Evolutionary conservation across 169 alveolate species (phyloP), one percentile per base, ranked within the genome.

Genomic region (Plasmodium fragile): DNA sequence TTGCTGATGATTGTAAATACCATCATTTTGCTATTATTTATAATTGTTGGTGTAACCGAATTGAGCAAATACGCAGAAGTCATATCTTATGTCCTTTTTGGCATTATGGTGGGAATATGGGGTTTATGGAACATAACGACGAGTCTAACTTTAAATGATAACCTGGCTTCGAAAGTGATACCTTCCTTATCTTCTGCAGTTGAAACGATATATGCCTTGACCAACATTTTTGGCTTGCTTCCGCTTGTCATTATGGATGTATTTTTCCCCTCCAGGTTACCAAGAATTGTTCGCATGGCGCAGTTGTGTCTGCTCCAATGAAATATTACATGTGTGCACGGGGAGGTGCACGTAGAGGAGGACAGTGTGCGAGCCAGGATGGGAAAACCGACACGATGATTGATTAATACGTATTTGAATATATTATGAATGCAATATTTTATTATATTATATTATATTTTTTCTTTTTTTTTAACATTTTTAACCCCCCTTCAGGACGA

Each of bases 241-340:
- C 96, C 96, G n/a, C 91, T 95, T 11, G 94, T 92, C 30, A 94
- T 94, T 11, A 78, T 93, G 65, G 96, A 95, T 53, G 70, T 96
- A 30, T 81, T 95, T 18, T 55, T 95, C 71, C 96, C 96, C 16
- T 83, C 96, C 18, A 94, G 96, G 96, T 93, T 13, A 16, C 28
- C 28, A 3, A 5, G 25, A 45, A 80, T 49, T 45, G 6, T 3
- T 36, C 28, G 34, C 72, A 41, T 39, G 16, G 82, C 65, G 11
- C n/a, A 4, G 4, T 43, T 43, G 53, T 43, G 53, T 4, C n/a
- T 43, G 53, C n/a, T 4, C n/a, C 16, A 43, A 43, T 8, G 53
- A 8, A 43, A 43, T 10, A n/a, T 43, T 43, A 43, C 53, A 43
- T 43, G 18, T 28, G 34, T 25, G 41, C 30, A 49, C n/a, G 18